phyloP scores from a whole-genome alignment of 2,329 filamentous ascomycete genomes.

The Grosmannia serpens region DNA sequence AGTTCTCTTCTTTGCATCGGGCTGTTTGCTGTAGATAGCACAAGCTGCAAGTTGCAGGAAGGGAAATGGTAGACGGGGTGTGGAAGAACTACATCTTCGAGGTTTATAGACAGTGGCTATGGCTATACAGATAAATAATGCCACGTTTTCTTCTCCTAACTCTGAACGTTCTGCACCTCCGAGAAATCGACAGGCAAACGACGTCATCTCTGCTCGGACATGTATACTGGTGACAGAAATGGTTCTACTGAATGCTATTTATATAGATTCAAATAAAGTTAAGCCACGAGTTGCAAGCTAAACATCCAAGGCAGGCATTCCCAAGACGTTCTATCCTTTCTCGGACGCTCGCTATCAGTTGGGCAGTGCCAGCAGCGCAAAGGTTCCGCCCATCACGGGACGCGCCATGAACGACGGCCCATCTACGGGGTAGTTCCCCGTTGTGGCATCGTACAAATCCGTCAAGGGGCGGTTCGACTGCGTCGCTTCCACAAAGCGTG shows the following conservation, averaged over 20 bases:
- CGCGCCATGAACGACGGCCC: slow-evolving; percentile 56
- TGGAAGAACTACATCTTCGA: not conserved
- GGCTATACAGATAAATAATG: not conserved
- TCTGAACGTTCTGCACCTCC: not conserved
- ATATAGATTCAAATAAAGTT: not conserved
- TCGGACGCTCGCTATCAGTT: not conserved
- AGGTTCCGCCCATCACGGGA: slow-evolving; percentile 71
- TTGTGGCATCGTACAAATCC: slow-evolving; percentile 64
- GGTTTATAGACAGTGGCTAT: not conserved
- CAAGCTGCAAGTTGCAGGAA: not conserved
- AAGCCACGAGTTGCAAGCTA: not conserved
- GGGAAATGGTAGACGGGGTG: not conserved
- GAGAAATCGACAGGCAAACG: not conserved
- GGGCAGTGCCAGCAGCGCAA: slow-evolving; percentile 59
- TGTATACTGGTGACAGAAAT: not conserved
- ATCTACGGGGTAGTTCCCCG: slow-evolving; percentile 52
- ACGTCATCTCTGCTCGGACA: not conserved
- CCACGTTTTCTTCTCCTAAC: not conserved
- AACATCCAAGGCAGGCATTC: not conserved
- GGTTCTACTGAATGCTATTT: not conserved
- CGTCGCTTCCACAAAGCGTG: slow-evolving; percentile 66
- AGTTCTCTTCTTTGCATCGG: not conserved
- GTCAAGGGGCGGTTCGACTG: slow-evolving; percentile 59
- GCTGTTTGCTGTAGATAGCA: not conserved
- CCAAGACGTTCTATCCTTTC: not conserved